Percentiles rank a stretch among this genome's conserved stretches.
Conservation (phyloP, 1,284 basidiomycete genomes). For the Anthracocystis setariae region DNA sequence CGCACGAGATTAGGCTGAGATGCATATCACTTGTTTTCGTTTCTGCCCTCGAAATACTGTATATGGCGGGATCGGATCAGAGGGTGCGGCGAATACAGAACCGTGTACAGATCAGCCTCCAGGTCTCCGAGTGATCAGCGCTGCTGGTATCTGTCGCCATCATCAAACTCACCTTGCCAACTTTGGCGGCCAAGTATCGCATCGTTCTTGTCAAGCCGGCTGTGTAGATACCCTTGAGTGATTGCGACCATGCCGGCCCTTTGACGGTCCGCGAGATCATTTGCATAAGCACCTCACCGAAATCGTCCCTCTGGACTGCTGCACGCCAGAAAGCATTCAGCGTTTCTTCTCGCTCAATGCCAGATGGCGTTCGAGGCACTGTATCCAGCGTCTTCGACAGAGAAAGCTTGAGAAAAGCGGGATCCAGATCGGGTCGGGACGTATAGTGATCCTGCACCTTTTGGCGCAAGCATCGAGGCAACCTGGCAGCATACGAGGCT, state of each 20-base stretch:
- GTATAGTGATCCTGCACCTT: constrained; percentile 55
- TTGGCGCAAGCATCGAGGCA: constrained; percentile 55
- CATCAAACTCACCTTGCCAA: constrained; percentile 55
- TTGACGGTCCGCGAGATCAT: constrained; percentile 58
- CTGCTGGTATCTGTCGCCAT: neutral
- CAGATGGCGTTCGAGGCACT: constrained; percentile 22
- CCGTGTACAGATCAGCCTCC: too few species aligned
- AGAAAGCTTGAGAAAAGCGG: constrained; percentile 56
- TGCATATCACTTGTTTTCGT: constrained; percentile 13
- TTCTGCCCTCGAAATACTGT: constrained; percentile 52
- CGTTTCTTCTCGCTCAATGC: constrained; percentile 31
- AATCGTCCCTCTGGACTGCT: constrained; percentile 52
- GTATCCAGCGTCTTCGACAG: constrained; percentile 46
- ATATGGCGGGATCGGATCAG: too few species aligned
- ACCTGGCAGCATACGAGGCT: constrained; percentile 47
- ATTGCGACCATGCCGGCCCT: constrained; percentile 59
- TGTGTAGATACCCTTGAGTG: constrained; percentile 65
- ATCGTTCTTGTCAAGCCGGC: constrained; percentile 60
- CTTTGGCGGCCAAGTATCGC: constrained; percentile 61
- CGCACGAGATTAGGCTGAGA: too few species aligned
- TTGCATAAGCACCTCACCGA: constrained; percentile 50
- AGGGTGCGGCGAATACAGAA: too few species aligned
- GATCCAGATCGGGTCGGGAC: constrained; percentile 43
- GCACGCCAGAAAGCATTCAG: constrained; percentile 52
- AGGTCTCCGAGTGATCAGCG: neutral